These are phyloP conservation scores for Hypholoma sublateritium DNA, from an alignment of 768 basidiomycete species.

Conservation along the genomic window DNA sequence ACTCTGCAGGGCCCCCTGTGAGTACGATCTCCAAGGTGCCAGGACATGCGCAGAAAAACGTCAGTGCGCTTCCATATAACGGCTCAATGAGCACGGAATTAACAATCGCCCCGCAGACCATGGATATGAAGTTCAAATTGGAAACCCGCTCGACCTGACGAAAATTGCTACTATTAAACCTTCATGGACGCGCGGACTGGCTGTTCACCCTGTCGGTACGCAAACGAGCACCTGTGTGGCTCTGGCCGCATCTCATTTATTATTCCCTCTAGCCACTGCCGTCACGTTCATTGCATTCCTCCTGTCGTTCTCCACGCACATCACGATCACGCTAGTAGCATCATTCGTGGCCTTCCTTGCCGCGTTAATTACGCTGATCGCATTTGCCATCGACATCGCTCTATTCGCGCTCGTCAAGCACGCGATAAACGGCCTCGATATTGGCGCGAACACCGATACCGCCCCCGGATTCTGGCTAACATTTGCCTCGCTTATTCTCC, in stretches of 20 bases:
- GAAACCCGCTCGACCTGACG: slow-evolving; percentile 28
- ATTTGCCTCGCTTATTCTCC: slow-evolving; percentile 62
- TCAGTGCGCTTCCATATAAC: neutral
- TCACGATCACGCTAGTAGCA: slow-evolving; percentile 59
- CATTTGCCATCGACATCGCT: slow-evolving; percentile 77
- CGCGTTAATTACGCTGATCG: slow-evolving; percentile 64
- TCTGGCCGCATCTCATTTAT: neutral
- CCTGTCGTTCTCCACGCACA: slow-evolving; percentile 58
- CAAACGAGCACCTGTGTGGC: slow-evolving; percentile 20
- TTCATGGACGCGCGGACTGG: slow-evolving; percentile 74
- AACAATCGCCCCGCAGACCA: slow-evolving; percentile 34
- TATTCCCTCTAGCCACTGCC: slow-evolving; percentile 38
- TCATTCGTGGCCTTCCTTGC: slow-evolving; percentile 72
- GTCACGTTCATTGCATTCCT: slow-evolving; percentile 65
- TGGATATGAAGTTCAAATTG: slow-evolving; percentile 52
- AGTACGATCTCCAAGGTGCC: slow-evolving; percentile 40
- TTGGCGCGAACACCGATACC: slow-evolving; percentile 48
- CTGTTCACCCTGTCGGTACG: slow-evolving; percentile 71
- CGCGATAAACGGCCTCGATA: slow-evolving; percentile 50
- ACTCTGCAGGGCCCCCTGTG: slow-evolving; percentile 59
- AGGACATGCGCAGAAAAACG: slow-evolving; percentile 40
- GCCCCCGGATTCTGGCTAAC: slow-evolving; percentile 73
- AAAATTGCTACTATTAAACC: slow-evolving; percentile 44
- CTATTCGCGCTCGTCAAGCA: slow-evolving; percentile 63
- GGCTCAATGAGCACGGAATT: neutral